These are phyloP conservation scores for Groenewaldozyma tartarivorans DNA, from an alignment of 805 yeast species.

Conservation along the genomic window DNA sequence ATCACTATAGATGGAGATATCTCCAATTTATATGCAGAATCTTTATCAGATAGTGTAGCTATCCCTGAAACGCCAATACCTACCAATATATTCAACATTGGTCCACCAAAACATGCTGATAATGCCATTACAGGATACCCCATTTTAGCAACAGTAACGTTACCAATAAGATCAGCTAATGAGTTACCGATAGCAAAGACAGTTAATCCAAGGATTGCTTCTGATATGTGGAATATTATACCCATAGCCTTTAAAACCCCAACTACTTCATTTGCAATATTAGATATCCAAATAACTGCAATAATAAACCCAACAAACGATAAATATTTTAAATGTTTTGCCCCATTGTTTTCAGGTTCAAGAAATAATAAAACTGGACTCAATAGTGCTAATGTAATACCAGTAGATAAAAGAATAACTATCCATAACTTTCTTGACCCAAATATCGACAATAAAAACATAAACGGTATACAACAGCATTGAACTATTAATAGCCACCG, in stretches of 20 bases:
- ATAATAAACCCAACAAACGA: conserved; percentile 48
- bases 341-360: not conserved
- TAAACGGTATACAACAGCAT: not conserved
- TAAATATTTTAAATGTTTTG: conserved; percentile 5
- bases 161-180: conserved; percentile 79
- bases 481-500: not conserved
- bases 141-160: conserved; percentile 66
- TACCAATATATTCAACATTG: conserved; percentile 63
- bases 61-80: conserved; percentile 76
- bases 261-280: conserved; percentile 63
- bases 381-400: not conserved
- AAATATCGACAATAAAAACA: not conserved
- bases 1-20: conserved; percentile 33
- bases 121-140: conserved; percentile 86
- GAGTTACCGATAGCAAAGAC: conserved; percentile 90
- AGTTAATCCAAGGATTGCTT: conserved; percentile 77
- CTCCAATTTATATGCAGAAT: conserved; percentile 18
- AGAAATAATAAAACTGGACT: not conserved
- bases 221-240: conserved; percentile 50
- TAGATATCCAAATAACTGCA: conserved; percentile 60
- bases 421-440: not conserved
- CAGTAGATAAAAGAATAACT: not conserved
- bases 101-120: conserved; percentile 95
- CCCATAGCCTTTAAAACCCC: conserved; percentile 53
- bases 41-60: conserved; percentile 26